Evolutionary conservation across 148 eudicot genomes (phyloP), one percentile per base, ranked within the genome.

Genomic region (Polygonum aviculare): DNA sequence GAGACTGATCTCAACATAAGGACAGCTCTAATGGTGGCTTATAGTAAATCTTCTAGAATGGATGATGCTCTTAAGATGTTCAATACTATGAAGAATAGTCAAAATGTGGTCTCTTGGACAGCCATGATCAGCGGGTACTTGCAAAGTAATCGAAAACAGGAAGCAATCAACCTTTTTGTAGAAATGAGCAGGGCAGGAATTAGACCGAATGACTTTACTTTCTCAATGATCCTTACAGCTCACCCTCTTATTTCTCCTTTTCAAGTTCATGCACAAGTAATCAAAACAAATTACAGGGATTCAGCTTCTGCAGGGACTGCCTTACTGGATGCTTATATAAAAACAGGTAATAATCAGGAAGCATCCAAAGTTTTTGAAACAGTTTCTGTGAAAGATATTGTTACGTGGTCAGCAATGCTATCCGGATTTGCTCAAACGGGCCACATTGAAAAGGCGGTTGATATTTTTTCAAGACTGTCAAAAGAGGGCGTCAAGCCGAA

Each of bases 401-500:
- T 94, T 75, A 83, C 97, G 67, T 94, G 98, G 98, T 90, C 98
- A 77, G 98, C 97, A 40, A 94, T 94, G 95, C 74, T 94, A 79
- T 81, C 91, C 65, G 98, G 97, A 31, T 86, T 83, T 89, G 92
- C 96, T 48, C 97, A 89, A 80, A 65, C 74, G 65, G 98, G 90
- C 73, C 88, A 94, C 60, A 81, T 83, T 2, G 90, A 90, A 41
- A 84, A 91, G 67, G 98, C 97, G 21, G 80, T 89, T 44, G 77
- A 71, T n/a, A n/a, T 88, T 49, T 94, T 86, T 78, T 63, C 80
- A 4, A 81, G 84, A 79, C 74, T 92, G 80, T 73, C 83, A 54
- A 86, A 80, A 67, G 89, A 90, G 52, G 86, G 88, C 4, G 75
- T 85, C 38, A 51, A n/a, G 63, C 96, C 98, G 77, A 94, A 94